Evolutionary conservation across 169 alveolate species (phyloP).

Genomic region (Perkinsus chesapeaki): DNA sequence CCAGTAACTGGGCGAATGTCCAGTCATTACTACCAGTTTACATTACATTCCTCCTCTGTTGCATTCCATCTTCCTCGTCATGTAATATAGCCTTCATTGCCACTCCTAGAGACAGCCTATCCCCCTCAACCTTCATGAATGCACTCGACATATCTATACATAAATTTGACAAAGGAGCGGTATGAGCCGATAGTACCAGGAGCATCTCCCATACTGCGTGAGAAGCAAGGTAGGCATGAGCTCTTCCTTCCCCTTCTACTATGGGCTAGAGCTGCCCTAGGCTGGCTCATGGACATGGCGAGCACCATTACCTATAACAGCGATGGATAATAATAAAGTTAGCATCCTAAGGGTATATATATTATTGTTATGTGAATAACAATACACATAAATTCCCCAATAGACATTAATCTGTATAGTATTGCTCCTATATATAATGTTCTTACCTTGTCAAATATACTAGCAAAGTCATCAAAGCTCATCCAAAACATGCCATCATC

Average conservation of each 20-base stretch:
- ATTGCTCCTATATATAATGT: too few relatives aligned
- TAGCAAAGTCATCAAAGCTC: background rate
- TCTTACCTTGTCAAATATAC: background rate
- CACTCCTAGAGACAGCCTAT: background rate
- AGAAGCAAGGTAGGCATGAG: background rate
- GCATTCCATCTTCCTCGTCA: background rate
- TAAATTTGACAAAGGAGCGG: background rate
- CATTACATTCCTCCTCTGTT: background rate
- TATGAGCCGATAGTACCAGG: background rate
- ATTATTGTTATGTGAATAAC: too few relatives aligned
- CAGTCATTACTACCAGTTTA: background rate
- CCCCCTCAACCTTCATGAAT: background rate
- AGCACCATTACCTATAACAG: background rate
- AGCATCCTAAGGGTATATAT: too few relatives aligned
- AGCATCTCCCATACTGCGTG: background rate
- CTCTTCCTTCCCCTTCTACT: background rate
- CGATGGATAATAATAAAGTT: too few relatives aligned
- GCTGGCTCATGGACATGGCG: background rate
- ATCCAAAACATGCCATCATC: background rate
- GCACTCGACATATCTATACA: background rate
- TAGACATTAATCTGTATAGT: too few relatives aligned
- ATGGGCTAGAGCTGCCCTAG: background rate
- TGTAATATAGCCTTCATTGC: background rate
- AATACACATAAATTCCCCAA: too few relatives aligned
- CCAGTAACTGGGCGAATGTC: background rate